Conservation (phyloP, 2,329 filamentous ascomycete species). For the Nannizzia gypsea region DNA sequence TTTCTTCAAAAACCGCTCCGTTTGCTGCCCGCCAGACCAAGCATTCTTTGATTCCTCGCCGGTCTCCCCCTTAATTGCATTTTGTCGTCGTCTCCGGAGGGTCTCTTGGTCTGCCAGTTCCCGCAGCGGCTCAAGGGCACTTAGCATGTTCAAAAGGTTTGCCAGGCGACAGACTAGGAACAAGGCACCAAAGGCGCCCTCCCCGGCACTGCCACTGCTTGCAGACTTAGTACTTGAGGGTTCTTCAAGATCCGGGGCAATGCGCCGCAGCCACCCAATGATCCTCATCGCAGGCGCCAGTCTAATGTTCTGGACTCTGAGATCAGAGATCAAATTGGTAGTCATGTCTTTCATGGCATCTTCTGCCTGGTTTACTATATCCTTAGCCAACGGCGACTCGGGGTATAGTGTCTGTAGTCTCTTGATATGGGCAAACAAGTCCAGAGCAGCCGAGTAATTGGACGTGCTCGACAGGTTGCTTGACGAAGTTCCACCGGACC, state of each 20-base stretch:
- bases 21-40: slow-evolving; percentile 63
- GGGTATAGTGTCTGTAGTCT: slow-evolving; percentile 74
- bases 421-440: slow-evolving; percentile 87
- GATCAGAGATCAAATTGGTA: slow-evolving; percentile 63
- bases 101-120: slow-evolving; percentile 84
- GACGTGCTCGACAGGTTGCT: slow-evolving; percentile 37
- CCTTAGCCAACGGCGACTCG: slow-evolving; percentile 59
- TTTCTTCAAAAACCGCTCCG: slow-evolving; percentile 82
- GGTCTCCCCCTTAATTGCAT: slow-evolving; percentile 17
- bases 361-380: slow-evolving; percentile 66
- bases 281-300: slow-evolving; percentile 82
- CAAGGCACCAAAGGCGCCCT: slow-evolving; percentile 65
- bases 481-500: slow-evolving; percentile 9
- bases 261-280: slow-evolving; percentile 77
- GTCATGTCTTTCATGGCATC: slow-evolving; percentile 82
- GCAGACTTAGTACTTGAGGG: slow-evolving; percentile 17
- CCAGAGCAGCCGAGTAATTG: slow-evolving; percentile 79
- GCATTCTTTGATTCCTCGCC: slow-evolving; percentile 13
- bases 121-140: slow-evolving; percentile 70
- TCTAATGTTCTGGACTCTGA: slow-evolving; percentile 70
- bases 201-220: slow-evolving; percentile 21
- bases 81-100: slow-evolving; percentile 29
- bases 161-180: slow-evolving; percentile 79
- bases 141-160: slow-evolving; percentile 66
- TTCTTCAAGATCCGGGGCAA: slow-evolving; percentile 65